Evolutionary conservation across 2,329 filamentous ascomycete species (phyloP), one percentile per base, ranked within the genome.

Genomic region (Leptodontidium sp.): DNA sequence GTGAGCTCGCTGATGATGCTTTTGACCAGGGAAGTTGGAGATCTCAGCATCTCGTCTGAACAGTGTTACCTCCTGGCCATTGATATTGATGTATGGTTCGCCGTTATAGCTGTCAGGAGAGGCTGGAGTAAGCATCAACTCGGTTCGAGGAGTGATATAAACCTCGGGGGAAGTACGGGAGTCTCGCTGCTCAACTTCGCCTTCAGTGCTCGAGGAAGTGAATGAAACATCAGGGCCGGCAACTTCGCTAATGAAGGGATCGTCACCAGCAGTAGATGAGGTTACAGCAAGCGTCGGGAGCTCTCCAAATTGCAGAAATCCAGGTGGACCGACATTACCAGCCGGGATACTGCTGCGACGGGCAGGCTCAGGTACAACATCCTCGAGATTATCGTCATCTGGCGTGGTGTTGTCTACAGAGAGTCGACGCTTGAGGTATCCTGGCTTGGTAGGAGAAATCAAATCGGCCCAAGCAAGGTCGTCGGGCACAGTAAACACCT

Each of bases 401-500:
- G 45, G 15, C 45, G 15, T 15, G 12, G 32, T 9, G 21, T 38
- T 40, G 21, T 40, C 35, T 21, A 40, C 32, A 24, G 55, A 58
- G 32, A 35, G 35, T 12, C 55, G 55, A 58, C 55, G 55, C n/a
- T 40, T 58, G 35, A 58, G 59, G 26, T 24, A 35, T 62, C 59
- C 43, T 21, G 26, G 45, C 45, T 62, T 62, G 0, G 59, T 50
- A 15, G 40, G 59, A 50, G 59, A 62, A 4, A 32, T 24, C 45
- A 62, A 24, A 62, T 62, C 59, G 11, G 59, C 59, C 59, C 59
- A 62, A 21, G 26, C 24, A 32, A 62, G 59, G n/a, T 62, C 45
- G 12, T 9, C 15, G 50, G 55, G 55, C 4, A 58, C 55, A 40
- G 55, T n/a, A 43, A 1, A 9, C n/a, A n/a, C n/a, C 55, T 24